Base-by-base conservation (phyloP, 768 basidiomycete species). In the Stropharia rugosoannulata region DNA sequence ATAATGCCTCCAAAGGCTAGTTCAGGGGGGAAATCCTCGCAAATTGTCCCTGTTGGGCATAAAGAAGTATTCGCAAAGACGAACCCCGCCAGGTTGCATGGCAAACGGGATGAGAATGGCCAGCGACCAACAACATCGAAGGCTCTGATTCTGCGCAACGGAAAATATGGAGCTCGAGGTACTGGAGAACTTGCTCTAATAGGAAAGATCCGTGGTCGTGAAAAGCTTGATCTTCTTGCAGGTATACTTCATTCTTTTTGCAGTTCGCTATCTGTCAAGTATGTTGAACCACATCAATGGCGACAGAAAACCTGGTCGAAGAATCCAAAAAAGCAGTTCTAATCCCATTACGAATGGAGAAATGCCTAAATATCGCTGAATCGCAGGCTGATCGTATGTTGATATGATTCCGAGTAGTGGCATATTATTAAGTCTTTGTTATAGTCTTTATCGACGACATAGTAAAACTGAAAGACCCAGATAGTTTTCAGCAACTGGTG, bases 211-310 rank as follows among this genome's bases (percentile, higher is more conserved):
- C 84, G 79, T 47, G 91, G 91, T 1, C 79, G 87, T 63, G 90
- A 92, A 69, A 92, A 92, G 64, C 75, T 93, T 29, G 89, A 90
- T 67, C 77, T 92, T 22, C 72, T 92, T 29, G 88, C 88, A 61
- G 89, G 91, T 89, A 35, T 22, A 38, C 44, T 51, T 40, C 38
- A 32, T 49, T 51, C n/a, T 36, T 16, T 54, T 59, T 22, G 37
- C 38, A 35, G 44, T 56, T 52, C 15, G 35, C 40, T 11, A 51
- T 51, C 52, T 35, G 22, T 10, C 7, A 11, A 19, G 36, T 44
- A 41, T 18, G 15, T 32, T 25, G 55, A 42, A 55, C 50, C 52
- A 64, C 43, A 41, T 60, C 56, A 56, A 55, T 61, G 43, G 38
- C 55, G 52, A 18, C 39, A 91, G 89, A 89, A 83, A 87, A 90